Evolutionary conservation across 352 stramenopile species (phyloP).

Genomic region (Pythium oligandrum): DNA sequence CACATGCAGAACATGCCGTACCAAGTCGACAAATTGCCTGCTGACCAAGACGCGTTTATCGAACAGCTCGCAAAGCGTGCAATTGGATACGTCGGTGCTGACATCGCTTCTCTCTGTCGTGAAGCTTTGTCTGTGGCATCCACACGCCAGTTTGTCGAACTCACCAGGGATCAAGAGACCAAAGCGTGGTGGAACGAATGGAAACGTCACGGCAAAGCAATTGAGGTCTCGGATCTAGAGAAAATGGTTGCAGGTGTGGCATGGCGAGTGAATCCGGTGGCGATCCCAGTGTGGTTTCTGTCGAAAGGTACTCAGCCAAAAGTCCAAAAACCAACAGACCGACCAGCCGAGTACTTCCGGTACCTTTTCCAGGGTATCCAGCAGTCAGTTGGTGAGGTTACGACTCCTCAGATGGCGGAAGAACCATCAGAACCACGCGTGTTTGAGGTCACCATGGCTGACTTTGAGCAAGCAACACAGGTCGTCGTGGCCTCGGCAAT

Average conservation of each 20-base stretch:
- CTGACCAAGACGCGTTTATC: conserved; percentile 27
- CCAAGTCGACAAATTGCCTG: not conserved
- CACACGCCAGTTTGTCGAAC: conserved; percentile 50
- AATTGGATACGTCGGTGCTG: conserved; percentile 76
- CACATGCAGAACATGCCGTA: conserved; percentile 46
- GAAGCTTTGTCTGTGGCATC: conserved; percentile 68
- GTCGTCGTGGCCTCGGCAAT: conserved; percentile 61
- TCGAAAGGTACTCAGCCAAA: conserved; percentile 15
- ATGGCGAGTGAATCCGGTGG: conserved; percentile 49
- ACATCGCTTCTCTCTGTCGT: conserved; percentile 73
- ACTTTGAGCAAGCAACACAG: conserved; percentile 77
- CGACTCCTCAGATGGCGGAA: not conserved
- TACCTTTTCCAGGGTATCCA: conserved; percentile 29
- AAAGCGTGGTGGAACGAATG: conserved; percentile 57
- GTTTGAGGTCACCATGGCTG: conserved; percentile 57
- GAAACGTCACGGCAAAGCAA: conserved; percentile 34
- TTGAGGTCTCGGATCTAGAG: conserved; percentile 35
- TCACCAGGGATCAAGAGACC: conserved; percentile 44
- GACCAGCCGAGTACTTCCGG: conserved; percentile 34
- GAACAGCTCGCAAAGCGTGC: conserved; percentile 35
- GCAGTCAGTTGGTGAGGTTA: not conserved
- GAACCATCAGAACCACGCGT: not conserved
- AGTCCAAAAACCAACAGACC: not conserved
- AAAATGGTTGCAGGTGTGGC: conserved; percentile 42
- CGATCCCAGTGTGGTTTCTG: conserved; percentile 72